Base-by-base conservation (phyloP, 495 filamentous ascomycete genomes). In the Xylaria nigripes region DNA sequence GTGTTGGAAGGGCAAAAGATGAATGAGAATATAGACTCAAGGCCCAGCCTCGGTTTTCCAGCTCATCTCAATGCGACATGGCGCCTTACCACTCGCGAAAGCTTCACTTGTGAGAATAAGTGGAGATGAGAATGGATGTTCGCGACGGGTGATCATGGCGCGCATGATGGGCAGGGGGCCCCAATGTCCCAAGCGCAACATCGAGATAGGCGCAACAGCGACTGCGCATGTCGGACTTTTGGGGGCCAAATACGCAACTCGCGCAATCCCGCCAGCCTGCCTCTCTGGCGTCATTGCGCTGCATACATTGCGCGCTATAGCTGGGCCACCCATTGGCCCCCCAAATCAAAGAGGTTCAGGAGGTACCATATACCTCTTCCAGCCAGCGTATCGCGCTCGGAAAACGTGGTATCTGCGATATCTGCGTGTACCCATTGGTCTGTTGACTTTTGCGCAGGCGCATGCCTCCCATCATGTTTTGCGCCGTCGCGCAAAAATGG, bases 401-500 rank as follows among this genome's bases (percentile, higher is more conserved):
- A 25, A 23, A 27, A 16, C 19, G 36, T 34, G 29, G 50, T 52
- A 36, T 44, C 50, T 43, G 48, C n/a, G 36, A 38, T 18, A 5
- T 8, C 23, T 25, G 24, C 25, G 36, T 43, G 22, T 18, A 34
- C 12, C 7, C 32, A 34, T 34, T 4, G 32, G 25, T n/a, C 18
- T 32, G 16, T 48, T 6, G 32, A 19, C 19, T 48, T 29, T 29
- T 48, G 51, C 51, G 51, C 51, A 23, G 19, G 58, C 60, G 54
- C 52, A 57, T 49, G 40, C 40, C 63, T 59, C n/a, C 63, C 63
- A 57, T 50, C 47, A 59, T 48, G 57, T 55, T 63, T 63, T 65
- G 63, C 63, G 63, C 60, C 38, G 30, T 56, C 43, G 63, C 63
- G 63, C 63, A 65, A 60, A 65, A 59, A 12, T 9, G 21, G 9